Evolutionary conservation across 108 stramenopile genomes (phyloP).

Genomic region (Stephanodiscus triporus): DNA sequence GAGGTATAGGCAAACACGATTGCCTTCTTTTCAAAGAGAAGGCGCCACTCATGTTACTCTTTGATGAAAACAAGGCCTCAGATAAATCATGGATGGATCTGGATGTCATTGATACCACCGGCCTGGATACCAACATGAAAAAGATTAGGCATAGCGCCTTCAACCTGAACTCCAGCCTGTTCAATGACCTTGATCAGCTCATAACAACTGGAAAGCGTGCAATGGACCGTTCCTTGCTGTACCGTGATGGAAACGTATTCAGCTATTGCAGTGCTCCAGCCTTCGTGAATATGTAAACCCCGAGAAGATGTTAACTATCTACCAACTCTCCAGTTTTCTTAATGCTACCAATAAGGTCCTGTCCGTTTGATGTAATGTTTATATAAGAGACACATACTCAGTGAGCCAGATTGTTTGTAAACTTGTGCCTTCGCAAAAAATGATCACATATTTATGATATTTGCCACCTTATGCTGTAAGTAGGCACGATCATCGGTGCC

Average conservation of each 20-base stretch:
- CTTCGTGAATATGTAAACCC: conserved; percentile 16
- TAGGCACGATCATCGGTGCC: no score
- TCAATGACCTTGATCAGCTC: conserved; percentile 52
- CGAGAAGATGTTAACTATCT: no score
- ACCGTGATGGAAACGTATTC: conserved; percentile 43
- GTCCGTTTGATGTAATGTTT: no score
- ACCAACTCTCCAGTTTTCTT: no score
- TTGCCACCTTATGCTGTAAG: no score
- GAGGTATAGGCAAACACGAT: background rate
- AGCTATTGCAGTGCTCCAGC: conserved; percentile 44
- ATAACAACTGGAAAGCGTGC: conserved; percentile 51
- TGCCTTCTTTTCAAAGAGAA: conserved; percentile 1
- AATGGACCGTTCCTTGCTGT: conserved; percentile 22
- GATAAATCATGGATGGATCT: conserved; percentile 31
- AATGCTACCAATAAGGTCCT: no score
- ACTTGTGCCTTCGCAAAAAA: no score
- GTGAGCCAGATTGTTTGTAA: no score
- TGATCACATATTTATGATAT: no score
- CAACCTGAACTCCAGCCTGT: conserved; percentile 47
- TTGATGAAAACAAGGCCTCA: background rate
- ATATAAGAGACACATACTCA: no score
- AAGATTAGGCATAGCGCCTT: conserved; percentile 45
- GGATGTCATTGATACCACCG: conserved; percentile 60
- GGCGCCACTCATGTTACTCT: background rate
- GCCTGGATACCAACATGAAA: conserved; percentile 53